Conservation (phyloP, 1,284 basidiomycete species). For the Rhodotorula sp. region DNA sequence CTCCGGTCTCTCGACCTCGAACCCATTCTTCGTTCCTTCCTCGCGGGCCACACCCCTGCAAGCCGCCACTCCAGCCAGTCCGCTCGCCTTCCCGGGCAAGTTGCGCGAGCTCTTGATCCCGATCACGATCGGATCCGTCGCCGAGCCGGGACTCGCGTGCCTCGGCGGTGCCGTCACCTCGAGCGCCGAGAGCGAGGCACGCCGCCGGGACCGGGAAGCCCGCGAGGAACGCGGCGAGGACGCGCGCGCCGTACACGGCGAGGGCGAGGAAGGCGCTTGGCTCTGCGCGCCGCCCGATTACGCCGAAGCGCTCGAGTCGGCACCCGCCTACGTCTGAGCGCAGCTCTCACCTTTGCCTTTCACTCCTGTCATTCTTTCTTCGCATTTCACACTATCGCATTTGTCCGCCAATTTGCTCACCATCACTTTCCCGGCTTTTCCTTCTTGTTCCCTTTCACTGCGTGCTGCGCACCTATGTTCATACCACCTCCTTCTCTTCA, state of each 20-base stretch:
- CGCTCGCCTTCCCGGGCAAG: slow-evolving; percentile 45
- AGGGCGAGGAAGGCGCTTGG: slow-evolving; percentile 40
- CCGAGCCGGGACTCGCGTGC: slow-evolving; percentile 48
- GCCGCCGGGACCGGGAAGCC: slow-evolving; percentile 33
- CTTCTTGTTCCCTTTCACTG: background rate
- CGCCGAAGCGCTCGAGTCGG: slow-evolving; percentile 35
- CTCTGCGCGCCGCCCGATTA: slow-evolving; percentile 42
- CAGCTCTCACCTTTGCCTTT: background rate
- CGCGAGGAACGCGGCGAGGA: slow-evolving; percentile 40
- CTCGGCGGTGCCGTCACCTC: slow-evolving; percentile 14
- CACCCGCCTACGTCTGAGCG: slow-evolving; percentile 38
- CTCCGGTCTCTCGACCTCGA: slow-evolving; percentile 41
- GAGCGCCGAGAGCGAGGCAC: slow-evolving; percentile 12
- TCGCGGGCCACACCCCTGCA: slow-evolving; percentile 9
- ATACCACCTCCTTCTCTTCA: no score
- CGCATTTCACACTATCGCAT: background rate
- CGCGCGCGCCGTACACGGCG: slow-evolving; percentile 16
- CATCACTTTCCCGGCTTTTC: no score
- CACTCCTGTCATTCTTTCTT: background rate
- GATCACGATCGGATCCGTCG: slow-evolving; percentile 52
- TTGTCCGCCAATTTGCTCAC: background rate
- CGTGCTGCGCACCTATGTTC: no score
- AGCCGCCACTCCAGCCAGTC: slow-evolving; percentile 12
- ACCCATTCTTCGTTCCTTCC: slow-evolving; percentile 36
- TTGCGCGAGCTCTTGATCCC: slow-evolving; percentile 50